Base-by-base conservation (phyloP, 2,329 filamentous ascomycete genomes). In the Nemania diffusa region DNA sequence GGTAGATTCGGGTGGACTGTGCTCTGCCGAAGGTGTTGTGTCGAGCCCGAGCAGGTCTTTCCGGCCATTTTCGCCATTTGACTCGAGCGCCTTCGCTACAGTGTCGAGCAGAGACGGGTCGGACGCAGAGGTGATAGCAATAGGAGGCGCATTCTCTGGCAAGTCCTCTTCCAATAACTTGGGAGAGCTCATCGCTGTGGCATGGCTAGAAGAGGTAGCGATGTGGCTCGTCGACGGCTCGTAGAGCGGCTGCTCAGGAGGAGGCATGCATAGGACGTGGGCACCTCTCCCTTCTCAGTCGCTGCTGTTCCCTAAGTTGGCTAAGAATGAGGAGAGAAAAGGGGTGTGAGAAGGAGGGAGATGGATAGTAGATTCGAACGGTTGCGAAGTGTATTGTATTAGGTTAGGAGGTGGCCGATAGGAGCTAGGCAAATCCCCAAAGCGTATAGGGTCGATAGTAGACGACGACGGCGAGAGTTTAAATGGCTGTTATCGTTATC, bases 151-250 rank as follows among this genome's bases (percentile, higher is more conserved):
- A 59, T 70, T 67, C 32, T 72, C 62, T 50, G 57, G 70, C 44
- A 48, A 52, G 62, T 65, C 68, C 61, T 71, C 63, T 68, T 66
- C 70, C 60, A 48, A 64, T 68, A 69, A 68, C 70, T 75, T 75
- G 60, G 65, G 70, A 67, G 70, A 59, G 61, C 72, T 76, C 75
- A 77, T 77, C 72, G 74, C 69, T 73, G 73, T 69, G 72, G 75
- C 75, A 77, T 77, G 72, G 65, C 73, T 67, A 70, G 69, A 71
- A 70, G 69, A 71, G 42, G 69, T 53, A 15, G 65, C 64, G 62
- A 66, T 68, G 69, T 64, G 71, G 64, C 64, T 73, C 69, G 69
- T 60, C 26, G 56, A 40, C 58, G 68, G 69, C 57, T 73, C 60
- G 65, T 62, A 57, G 62, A 61, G 55, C 59, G 58, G 69, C 51